Evolutionary conservation across 2,329 filamentous ascomycete species (phyloP).

Genomic region (Neofusicoccum parvum): DNA sequence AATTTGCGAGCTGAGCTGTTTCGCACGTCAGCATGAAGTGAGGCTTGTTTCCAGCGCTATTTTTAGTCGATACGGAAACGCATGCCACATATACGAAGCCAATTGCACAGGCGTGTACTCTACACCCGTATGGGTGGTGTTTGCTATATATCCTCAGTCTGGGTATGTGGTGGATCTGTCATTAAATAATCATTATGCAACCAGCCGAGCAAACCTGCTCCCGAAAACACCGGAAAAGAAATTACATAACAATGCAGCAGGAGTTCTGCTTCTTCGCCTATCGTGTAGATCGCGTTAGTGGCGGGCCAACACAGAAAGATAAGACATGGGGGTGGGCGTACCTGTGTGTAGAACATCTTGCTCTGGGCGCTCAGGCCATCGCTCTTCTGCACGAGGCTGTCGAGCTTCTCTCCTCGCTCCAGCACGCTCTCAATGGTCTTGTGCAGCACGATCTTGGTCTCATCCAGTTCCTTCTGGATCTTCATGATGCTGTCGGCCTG

Average conservation of each 20-base stretch:
- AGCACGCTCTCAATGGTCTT: slow-evolving; percentile 91
- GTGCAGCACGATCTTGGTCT: slow-evolving; percentile 95
- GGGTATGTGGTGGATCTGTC: slow-evolving; percentile 21
- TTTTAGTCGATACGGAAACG: background rate
- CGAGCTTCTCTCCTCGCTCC: slow-evolving; percentile 94
- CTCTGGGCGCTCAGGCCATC: slow-evolving; percentile 87
- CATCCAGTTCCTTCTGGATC: slow-evolving; percentile 95
- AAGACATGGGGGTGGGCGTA: slow-evolving; percentile 39
- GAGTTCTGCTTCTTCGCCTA: slow-evolving; percentile 64
- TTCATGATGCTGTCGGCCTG: slow-evolving; percentile 91
- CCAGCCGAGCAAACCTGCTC: slow-evolving; percentile 14
- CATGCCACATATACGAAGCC: background rate
- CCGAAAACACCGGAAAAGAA: slow-evolving; percentile 11
- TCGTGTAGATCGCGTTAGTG: slow-evolving; percentile 21
- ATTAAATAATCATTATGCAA: slow-evolving; percentile 22
- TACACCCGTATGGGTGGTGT: slow-evolving; percentile 7
- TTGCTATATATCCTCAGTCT: slow-evolving; percentile 19
- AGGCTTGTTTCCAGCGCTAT: background rate
- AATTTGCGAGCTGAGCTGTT: slow-evolving; percentile 9
- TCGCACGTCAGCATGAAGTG: background rate
- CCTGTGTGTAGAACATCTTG: slow-evolving; percentile 93
- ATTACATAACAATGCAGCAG: slow-evolving; percentile 59
- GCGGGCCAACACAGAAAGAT: background rate
- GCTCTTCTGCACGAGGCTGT: slow-evolving; percentile 90
- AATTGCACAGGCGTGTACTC: background rate